phyloP scores from a whole-genome alignment of 306 rosid genomes.

The Prunus fruticosa region DNA sequence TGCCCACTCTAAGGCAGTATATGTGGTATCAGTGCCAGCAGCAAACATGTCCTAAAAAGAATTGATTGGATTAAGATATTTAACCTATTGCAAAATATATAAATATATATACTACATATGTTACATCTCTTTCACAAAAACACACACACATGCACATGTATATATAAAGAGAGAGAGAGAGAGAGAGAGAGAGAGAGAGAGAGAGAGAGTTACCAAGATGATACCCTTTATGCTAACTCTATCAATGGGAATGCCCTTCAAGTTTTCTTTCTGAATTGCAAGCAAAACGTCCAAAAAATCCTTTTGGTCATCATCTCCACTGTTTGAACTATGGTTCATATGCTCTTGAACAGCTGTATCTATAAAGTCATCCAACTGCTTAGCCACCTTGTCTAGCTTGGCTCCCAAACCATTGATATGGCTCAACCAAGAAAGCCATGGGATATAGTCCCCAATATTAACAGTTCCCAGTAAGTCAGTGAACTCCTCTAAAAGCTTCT shows the following conservation, averaged over 20 bases:
- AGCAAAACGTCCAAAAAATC: constrained; percentile 60
- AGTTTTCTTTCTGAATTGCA: constrained; percentile 23
- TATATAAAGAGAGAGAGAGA: neutral
- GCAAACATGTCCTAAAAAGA: constrained; percentile 6
- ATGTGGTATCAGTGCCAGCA: constrained; percentile 14
- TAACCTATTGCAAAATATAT: neutral
- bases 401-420: constrained; percentile 35
- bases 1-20: constrained; percentile 11
- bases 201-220: constrained; percentile 32
- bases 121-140: too few species aligned
- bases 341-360: constrained; percentile 52
- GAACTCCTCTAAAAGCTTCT: constrained; percentile 23
- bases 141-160: neutral
- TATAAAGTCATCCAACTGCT: constrained; percentile 38
- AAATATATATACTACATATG: too few species aligned
- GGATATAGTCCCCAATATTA: constrained; percentile 44
- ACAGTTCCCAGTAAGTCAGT: constrained; percentile 27
- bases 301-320: constrained; percentile 8
- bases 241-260: constrained; percentile 40
- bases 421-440: constrained; percentile 52
- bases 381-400: constrained; percentile 35
- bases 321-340: neutral
- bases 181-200: too few species aligned
- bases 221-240: constrained; percentile 39
- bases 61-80: neutral